Percentiles rank a stretch among this genome's conserved stretches.
These are phyloP conservation scores for Cerrena zonata DNA, from an alignment of 1,284 basidiomycete species.

Conservation along the genomic window DNA sequence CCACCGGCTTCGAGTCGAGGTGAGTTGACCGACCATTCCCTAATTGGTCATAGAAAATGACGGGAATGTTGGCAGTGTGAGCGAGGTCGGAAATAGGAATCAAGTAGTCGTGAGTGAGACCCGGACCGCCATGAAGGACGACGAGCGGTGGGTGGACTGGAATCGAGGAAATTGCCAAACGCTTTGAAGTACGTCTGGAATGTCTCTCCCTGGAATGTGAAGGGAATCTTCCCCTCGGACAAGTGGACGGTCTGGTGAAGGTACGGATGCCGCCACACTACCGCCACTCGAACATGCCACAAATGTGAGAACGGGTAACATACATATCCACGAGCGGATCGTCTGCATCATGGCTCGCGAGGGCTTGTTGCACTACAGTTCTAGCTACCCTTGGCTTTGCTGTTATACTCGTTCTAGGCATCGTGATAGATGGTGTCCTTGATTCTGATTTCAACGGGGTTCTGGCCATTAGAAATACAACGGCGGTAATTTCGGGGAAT, in stretches of 20 bases:
- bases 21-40: slow-evolving; percentile 29
- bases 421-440: background rate
- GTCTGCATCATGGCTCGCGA: background rate
- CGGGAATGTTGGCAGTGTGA: slow-evolving; percentile 15
- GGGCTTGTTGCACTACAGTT: background rate
- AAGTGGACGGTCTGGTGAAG: background rate
- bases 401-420: background rate
- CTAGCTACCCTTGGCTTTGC: background rate
- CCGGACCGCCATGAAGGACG: slow-evolving; percentile 34
- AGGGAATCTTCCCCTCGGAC: slow-evolving; percentile 19
- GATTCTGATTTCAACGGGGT: too few species aligned
- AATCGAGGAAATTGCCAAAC: slow-evolving; percentile 25
- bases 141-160: slow-evolving; percentile 25
- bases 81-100: slow-evolving; percentile 23
- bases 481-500: background rate
- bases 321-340: background rate
- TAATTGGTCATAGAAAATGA: slow-evolving; percentile 36
- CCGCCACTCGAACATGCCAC: background rate
- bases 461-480: background rate
- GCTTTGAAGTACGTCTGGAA: slow-evolving; percentile 30
- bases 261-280: background rate
- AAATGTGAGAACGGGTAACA: background rate
- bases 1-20: slow-evolving; percentile 24
- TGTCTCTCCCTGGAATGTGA: slow-evolving; percentile 17
- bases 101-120: slow-evolving; percentile 27